Evolutionary conservation across 1,139 yeast genomes (phyloP).

Genomic region (Martiniozyma asiatica): DNA sequence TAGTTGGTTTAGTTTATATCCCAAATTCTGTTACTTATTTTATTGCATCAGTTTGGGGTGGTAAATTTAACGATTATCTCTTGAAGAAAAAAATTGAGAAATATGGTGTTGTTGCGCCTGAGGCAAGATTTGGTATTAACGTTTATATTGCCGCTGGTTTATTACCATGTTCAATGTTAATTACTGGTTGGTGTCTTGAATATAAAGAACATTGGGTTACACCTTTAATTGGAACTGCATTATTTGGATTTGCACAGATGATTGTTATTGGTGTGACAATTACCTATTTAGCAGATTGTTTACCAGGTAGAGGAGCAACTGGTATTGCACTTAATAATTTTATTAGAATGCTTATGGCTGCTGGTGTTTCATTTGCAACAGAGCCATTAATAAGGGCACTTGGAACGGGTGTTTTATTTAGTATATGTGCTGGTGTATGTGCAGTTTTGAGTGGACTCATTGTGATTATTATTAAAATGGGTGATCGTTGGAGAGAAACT

Average conservation of each 20-base stretch:
- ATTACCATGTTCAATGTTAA: constrained; percentile 54
- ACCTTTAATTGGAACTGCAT: constrained; percentile 66
- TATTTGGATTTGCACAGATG: constrained; percentile 79
- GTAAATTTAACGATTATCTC: constrained; percentile 63
- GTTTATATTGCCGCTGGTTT: constrained; percentile 50
- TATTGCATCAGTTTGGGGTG: constrained; percentile 64
- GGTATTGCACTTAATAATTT: constrained; percentile 79
- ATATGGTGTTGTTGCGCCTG: constrained; percentile 61
- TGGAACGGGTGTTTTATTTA: constrained; percentile 60
- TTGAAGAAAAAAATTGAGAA: constrained; percentile 40
- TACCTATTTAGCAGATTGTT: constrained; percentile 71
- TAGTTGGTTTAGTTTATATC: constrained; percentile 66
- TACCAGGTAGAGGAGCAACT: constrained; percentile 84
- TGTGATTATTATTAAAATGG: constrained; percentile 41
- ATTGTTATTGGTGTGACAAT: constrained; percentile 71
- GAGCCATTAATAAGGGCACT: constrained; percentile 55
- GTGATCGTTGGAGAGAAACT: constrained; percentile 52
- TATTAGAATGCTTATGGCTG: constrained; percentile 62
- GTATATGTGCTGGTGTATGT: constrained; percentile 52
- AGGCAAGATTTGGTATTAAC: constrained; percentile 69
- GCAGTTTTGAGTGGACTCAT: constrained; percentile 32
- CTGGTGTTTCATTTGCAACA: constrained; percentile 61
- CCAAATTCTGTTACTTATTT: constrained; percentile 76
- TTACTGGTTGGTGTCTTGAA: constrained; percentile 76
- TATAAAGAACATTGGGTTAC: constrained; percentile 60